These are phyloP conservation scores for Licmophora abbreviata DNA, from an alignment of 108 stramenopile genomes.

Conservation along the genomic window DNA sequence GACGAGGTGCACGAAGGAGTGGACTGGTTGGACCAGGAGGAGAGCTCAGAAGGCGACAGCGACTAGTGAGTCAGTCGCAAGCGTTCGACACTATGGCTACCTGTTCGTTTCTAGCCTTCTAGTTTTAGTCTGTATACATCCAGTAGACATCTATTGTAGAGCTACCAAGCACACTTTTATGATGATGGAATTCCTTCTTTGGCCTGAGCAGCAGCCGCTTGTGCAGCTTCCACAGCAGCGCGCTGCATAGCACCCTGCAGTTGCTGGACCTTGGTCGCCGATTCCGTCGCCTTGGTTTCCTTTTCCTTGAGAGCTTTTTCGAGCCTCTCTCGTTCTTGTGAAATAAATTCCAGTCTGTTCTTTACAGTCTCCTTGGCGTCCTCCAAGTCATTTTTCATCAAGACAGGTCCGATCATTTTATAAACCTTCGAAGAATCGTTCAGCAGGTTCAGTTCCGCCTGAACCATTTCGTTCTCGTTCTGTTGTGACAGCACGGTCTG, in stretches of 20 bases:
- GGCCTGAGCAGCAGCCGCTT: slow-evolving; percentile 36
- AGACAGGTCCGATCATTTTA: slow-evolving; percentile 88
- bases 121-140: too few relatives aligned
- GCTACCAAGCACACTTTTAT: too few relatives aligned
- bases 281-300: slow-evolving; percentile 43
- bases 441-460: slow-evolving; percentile 42
- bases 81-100: too few relatives aligned
- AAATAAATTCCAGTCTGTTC: slow-evolving; percentile 86
- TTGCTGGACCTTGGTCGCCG: slow-evolving; percentile 63
- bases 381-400: slow-evolving; percentile 83
- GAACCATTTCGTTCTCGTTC: slow-evolving; percentile 89
- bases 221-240: slow-evolving; percentile 74
- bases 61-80: too few relatives aligned
- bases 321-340: slow-evolving; percentile 52
- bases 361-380: slow-evolving; percentile 81
- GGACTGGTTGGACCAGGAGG: slow-evolving; percentile 79
- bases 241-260: slow-evolving; percentile 80
- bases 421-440: slow-evolving; percentile 50
- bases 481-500: slow-evolving; percentile 68
- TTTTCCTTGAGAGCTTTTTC: slow-evolving; percentile 41
- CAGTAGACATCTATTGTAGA: too few relatives aligned
- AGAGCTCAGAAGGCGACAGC: too few relatives aligned
- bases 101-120: too few relatives aligned
- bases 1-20: slow-evolving; percentile 82
- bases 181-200: neutral